phyloP scores from a whole-genome alignment of 1,139 yeast species.

The Yarrowia galli region DNA sequence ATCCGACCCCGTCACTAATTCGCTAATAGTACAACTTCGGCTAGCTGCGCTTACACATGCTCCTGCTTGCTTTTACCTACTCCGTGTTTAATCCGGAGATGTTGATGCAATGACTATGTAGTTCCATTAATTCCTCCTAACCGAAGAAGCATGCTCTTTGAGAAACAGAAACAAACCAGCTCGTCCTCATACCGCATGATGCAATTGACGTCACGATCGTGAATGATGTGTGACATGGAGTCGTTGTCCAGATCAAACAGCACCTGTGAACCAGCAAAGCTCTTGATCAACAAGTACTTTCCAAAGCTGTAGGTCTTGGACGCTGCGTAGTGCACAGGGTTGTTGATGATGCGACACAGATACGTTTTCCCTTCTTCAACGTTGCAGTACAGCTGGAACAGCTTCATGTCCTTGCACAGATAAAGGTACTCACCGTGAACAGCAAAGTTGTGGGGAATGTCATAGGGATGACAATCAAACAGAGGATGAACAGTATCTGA shows the following conservation, averaged over 20 bases:
- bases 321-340: constrained; percentile 12
- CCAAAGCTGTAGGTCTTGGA: constrained; percentile 14
- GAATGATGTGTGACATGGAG: constrained; percentile 20
- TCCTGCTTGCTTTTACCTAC: not conserved
- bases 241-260: constrained; percentile 16
- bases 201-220: constrained; percentile 17
- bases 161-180: constrained; percentile 20
- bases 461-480: constrained; percentile 31
- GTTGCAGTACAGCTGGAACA: constrained; percentile 16
- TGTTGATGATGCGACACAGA: constrained; percentile 19
- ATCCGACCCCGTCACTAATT: no score
- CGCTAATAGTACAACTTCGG: not conserved
- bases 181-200: constrained; percentile 22
- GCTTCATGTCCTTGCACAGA: constrained; percentile 21
- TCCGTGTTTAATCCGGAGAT: constrained; percentile 19
- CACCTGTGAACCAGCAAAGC: constrained; percentile 28
- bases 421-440: constrained; percentile 23
- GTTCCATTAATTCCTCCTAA: not conserved
- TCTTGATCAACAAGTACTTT: constrained; percentile 15
- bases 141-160: not conserved
- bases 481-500: not conserved
- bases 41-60: not conserved
- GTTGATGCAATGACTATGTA: not conserved
- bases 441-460: constrained; percentile 29
- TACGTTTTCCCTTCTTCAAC: constrained; percentile 3